Evolutionary conservation across 352 stramenopile species (phyloP).

Genomic region (Phytophthora colocasiae): DNA sequence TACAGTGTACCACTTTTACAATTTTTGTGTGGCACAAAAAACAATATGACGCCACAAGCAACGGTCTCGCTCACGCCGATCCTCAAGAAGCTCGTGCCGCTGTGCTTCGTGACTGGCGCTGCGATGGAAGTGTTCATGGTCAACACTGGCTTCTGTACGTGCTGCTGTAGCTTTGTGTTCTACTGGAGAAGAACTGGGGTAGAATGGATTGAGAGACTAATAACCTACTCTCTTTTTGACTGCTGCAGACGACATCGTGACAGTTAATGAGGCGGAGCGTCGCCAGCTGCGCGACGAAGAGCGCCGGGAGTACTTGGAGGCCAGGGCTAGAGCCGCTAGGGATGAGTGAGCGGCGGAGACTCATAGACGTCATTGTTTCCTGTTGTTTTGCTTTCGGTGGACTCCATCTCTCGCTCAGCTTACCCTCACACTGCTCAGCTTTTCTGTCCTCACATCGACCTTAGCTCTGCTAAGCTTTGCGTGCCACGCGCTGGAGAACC

Average conservation of each 20-base stretch:
- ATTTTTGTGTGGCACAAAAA: neutral
- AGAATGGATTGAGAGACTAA: constrained; percentile 7
- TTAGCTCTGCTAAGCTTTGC: constrained; percentile 33
- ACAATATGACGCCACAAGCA: constrained; percentile 34
- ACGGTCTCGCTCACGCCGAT: constrained; percentile 73
- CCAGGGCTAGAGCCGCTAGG: constrained; percentile 28
- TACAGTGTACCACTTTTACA: neutral
- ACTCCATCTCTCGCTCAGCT: constrained; percentile 5
- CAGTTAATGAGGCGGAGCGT: constrained; percentile 76
- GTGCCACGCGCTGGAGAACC: constrained; percentile 55
- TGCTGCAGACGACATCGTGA: constrained; percentile 83
- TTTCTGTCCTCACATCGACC: constrained; percentile 4
- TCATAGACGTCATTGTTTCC: constrained; percentile 34
- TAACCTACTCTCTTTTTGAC: constrained; percentile 10
- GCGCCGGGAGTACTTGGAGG: constrained; percentile 49
- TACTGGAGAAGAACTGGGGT: too few species aligned
- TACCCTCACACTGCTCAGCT: constrained; percentile 10
- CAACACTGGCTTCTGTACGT: constrained; percentile 89
- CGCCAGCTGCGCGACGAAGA: constrained; percentile 70
- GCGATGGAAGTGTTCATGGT: constrained; percentile 92
- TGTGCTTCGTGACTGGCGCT: constrained; percentile 87
- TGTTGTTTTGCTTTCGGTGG: constrained; percentile 19
- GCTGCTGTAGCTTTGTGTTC: neutral
- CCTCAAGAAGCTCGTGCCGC: constrained; percentile 82
- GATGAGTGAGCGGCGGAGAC: constrained; percentile 28